Conservation (phyloP, 164 flowering plant genomes). For the Aristolochia fimbriata region DNA sequence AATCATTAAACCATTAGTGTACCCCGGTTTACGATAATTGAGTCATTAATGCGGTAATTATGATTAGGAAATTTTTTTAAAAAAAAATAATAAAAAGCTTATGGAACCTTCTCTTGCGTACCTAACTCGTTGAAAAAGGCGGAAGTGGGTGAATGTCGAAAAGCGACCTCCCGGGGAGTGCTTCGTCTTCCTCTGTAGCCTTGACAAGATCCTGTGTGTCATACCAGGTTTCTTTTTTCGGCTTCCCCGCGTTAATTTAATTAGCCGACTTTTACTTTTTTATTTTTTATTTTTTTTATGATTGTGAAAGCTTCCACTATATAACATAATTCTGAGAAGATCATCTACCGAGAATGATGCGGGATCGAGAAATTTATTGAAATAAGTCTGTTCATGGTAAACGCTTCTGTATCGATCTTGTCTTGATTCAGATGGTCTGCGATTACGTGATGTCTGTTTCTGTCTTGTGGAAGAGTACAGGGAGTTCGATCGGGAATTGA, state of each 20-base stretch:
- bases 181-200: neutral
- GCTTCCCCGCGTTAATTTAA: no score
- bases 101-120: conserved; percentile 60
- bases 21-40: neutral
- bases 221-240: no score
- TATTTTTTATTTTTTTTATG: no score
- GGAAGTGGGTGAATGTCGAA: conserved; percentile 24
- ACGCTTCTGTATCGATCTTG: no score
- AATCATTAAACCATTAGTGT: conserved; percentile 7
- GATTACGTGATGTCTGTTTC: neutral
- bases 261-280: no score
- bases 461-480: neutral
- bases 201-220: neutral
- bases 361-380: no score
- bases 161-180: conserved; percentile 7
- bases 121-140: conserved; percentile 54
- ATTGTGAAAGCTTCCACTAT: no score
- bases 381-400: no score
- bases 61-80: neutral
- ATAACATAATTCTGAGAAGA: no score
- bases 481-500: no score
- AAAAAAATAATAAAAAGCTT: conserved; percentile 13
- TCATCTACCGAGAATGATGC: no score
- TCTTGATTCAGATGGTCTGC: neutral
- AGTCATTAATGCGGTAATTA: neutral